These are phyloP conservation scores for Stagonosporopsis chrysanthemi DNA, from an alignment of 2,329 filamentous ascomycete genomes.

Conservation along the genomic window DNA sequence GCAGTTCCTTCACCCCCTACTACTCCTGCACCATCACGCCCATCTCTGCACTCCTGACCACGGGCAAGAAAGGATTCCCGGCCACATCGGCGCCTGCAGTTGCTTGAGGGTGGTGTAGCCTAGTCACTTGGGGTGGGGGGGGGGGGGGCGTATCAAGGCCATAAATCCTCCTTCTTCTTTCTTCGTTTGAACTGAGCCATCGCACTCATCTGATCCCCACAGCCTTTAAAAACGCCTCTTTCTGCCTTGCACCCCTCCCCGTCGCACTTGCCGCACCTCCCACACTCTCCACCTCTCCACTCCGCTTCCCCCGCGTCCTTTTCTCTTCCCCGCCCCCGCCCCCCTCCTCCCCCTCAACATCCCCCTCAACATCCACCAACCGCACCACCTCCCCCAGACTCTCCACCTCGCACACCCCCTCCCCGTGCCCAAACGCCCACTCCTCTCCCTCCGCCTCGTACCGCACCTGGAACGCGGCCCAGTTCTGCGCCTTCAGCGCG, in stretches of 20 bases:
- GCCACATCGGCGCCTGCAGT: no score
- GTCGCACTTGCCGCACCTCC: no score
- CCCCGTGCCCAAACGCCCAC: slow-evolving; percentile 52
- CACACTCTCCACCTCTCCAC: neutral
- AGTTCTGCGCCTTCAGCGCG: slow-evolving; percentile 53
- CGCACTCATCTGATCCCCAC: slow-evolving; percentile 47
- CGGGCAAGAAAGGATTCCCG: no score
- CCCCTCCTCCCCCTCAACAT: slow-evolving; percentile 4
- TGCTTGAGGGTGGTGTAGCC: no score
- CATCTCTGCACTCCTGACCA: no score
- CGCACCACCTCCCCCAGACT: slow-evolving; percentile 55
- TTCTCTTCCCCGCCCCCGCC: neutral
- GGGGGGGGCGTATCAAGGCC: neutral
- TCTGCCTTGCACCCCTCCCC: slow-evolving; percentile 29
- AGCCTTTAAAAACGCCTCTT: slow-evolving; percentile 43
- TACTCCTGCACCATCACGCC: no score
- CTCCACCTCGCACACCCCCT: slow-evolving; percentile 53
- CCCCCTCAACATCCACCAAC: slow-evolving; percentile 35
- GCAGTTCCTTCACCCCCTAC: no score
- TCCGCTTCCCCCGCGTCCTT: neutral
- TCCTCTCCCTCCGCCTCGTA: slow-evolving; percentile 48
- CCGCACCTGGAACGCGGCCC: slow-evolving; percentile 57
- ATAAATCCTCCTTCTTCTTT: no score
- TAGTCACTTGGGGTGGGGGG: neutral
- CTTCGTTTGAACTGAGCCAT: no score